Evolutionary conservation across 2,329 filamentous ascomycete genomes (phyloP), one percentile per base, ranked within the genome.

Genomic region (Sporothrix brunneoviolacea): DNA sequence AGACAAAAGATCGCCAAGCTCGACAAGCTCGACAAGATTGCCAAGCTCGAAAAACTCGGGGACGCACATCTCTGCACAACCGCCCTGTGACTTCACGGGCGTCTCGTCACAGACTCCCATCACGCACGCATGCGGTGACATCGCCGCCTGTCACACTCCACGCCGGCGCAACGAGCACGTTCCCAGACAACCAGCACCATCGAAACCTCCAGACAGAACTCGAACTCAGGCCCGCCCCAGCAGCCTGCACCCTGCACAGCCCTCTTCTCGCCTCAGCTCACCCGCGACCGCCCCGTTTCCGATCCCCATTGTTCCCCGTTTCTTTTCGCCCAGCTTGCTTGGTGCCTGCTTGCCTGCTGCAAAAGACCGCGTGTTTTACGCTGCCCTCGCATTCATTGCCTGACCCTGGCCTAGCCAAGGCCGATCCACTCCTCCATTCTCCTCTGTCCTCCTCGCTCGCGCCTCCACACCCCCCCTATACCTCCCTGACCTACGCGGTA

Each of bases 181-280:
- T n/a, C n/a, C n/a, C n/a, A n/a, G 24, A 28, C 6, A 28, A 28
- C 24, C 24, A 28, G 24, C 10, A n/a, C n/a, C n/a, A n/a, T n/a
- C n/a, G n/a, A n/a, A n/a, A n/a, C n/a, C n/a, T n/a, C n/a, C n/a
- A n/a, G n/a, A n/a, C n/a, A n/a, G n/a, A n/a, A n/a, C n/a, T n/a
- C n/a, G 9, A 22, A 21, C 21, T 15, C 33, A 37, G 43, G 33
- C 21, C 32, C 43, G 33, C 33, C 42, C 43, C 33, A 46, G 43
- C 32, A 28, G 37, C 12, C 22, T 10, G 12, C 22, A 8, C 15
- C 33, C 28, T 40, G 19, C 45, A 41, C 45, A 48, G 45, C 45
- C 45, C 28, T 47, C n/a, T n/a, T n/a, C 44, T 47, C 44, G 44
- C 24, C 44, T 38, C 44, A 47, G 44, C 44, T 47, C 43, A 28